These are phyloP conservation scores for Ceratonia siliqua DNA, from an alignment of 306 rosid species.

Conservation along the genomic window DNA sequence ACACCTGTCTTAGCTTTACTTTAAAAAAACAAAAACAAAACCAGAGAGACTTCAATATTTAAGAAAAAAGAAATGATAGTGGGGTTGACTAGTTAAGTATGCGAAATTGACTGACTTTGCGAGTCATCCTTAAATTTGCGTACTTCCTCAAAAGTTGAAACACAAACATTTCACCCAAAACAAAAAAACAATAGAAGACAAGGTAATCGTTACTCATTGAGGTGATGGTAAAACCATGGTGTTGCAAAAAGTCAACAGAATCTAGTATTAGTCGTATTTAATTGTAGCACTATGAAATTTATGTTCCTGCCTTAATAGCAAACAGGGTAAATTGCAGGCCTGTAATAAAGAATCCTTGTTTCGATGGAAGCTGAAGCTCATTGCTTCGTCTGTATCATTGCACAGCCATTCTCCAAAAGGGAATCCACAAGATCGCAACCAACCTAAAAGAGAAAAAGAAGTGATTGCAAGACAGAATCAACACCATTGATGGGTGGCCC, in stretches of 20 bases:
- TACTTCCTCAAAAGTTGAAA: neutral
- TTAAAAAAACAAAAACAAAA: neutral
- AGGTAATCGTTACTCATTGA: neutral
- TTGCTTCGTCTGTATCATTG: neutral
- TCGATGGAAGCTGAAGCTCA: no score
- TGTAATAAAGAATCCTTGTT: neutral
- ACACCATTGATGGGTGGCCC: conserved; percentile 1
- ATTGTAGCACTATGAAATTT: neutral
- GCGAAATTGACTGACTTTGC: neutral
- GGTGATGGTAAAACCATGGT: neutral
- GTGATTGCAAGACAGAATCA: conserved; percentile 1
- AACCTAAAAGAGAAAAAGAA: neutral
- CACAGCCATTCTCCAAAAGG: neutral
- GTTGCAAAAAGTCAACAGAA: no score
- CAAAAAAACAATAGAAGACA: neutral
- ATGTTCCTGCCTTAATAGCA: neutral
- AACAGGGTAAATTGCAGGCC: neutral
- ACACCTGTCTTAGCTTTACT: neutral
- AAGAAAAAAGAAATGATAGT: neutral
- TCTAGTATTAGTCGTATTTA: neutral
- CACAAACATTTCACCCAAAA: neutral
- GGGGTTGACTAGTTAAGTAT: neutral
- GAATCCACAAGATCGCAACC: neutral
- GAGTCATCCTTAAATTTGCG: neutral
- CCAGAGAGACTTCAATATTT: neutral